Evolutionary conservation across 2,329 filamentous ascomycete genomes (phyloP), one percentile per base, ranked within the genome.

Genomic region (Colletotrichum truncatum): DNA sequence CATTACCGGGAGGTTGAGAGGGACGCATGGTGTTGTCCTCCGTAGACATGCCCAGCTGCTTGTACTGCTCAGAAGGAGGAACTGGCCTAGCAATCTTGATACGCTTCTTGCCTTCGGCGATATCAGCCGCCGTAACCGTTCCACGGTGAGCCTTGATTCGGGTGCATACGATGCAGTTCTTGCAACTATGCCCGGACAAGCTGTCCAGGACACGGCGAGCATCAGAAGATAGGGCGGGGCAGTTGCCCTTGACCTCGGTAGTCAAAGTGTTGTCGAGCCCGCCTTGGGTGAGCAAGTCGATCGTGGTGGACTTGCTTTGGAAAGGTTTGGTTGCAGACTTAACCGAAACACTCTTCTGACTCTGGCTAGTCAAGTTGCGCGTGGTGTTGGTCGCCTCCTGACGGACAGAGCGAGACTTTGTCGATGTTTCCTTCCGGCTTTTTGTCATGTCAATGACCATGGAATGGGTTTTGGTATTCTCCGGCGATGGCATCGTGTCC

Each of bases 1-100:
- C 93, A 43, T 90, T 79, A 4, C 86, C 88, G 0, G 93, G 93
- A 1, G 88, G 81, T 72, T 93, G 90, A 1, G 90, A 84, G 6
- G 91, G 89, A 5, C 91, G 89, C 71, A 90, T 81, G 2, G 87
- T 90, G 3, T 79, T 78, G 51, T 87, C 83, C 39, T 87, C 84
- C 11, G 88, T 85, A 62, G 82, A 73, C n/a, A 60, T 68, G 5
- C 49, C 56, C n/a, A 21, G 71, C 68, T 8, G 71, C 55, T 21
- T 62, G 45, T 51, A 63, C 67, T 49, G 66, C 30, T 89, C 86
- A 0, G 89, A 90, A 58, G 91, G 87, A 12, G 90, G 89, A 43
- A 90, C 83, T 3, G 91, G 91, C 28, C 87, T 89, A 28, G 87
- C 78, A 46, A 91, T 84, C 46, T 83, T 85, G 38, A 93, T 80